Base-by-base conservation (phyloP, 169 alveolate species). In the Plasmodium yoelii region DNA sequence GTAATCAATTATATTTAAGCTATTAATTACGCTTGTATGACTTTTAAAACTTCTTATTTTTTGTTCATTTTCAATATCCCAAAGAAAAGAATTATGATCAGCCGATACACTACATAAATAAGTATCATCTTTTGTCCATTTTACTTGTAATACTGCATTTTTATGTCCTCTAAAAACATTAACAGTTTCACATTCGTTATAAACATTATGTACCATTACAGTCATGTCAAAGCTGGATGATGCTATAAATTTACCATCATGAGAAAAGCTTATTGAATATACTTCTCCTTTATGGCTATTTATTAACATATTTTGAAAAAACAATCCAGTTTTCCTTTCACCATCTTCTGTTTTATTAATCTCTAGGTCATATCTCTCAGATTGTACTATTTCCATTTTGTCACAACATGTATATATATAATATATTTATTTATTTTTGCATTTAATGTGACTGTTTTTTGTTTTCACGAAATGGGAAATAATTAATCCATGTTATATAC, bases 241-340 rank as follows among this genome's bases (percentile, higher is more conserved):
- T 18, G 97, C 96, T 60, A 95, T 56, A 88, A 87, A 89, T 28
- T 93, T 92, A 0, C 98, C 98, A 69, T 95, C 95, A 5, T 94
- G 93, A 15, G 97, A 94, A 74, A 95, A 95, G 53, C 92, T 94
- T 22, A 93, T 47, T 12, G 96, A 91, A 47, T 93, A 94, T 6
- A 95, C 96, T 87, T 95, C 96, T 4, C 96, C 97, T 80, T 87
- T 87, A 65, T 95, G 97, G 10, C 97, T 96, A 18, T 94, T 93
- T 28, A 95, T 90, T 46, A 92, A 73, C 92, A 95, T 84, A 5
- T 92, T 93, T 7, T 97, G 97, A 26, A 13, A 77, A 44, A 46
- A 64, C 61, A 77, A 64, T 2, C 88, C 88, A 19, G 77, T 77
- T 64, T 77, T 77, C 34, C 88, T 77, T 24, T 77, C 77, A 7